Evolutionary conservation across 495 filamentous ascomycete genomes (phyloP).

Genomic region (Neurospora sp.): DNA sequence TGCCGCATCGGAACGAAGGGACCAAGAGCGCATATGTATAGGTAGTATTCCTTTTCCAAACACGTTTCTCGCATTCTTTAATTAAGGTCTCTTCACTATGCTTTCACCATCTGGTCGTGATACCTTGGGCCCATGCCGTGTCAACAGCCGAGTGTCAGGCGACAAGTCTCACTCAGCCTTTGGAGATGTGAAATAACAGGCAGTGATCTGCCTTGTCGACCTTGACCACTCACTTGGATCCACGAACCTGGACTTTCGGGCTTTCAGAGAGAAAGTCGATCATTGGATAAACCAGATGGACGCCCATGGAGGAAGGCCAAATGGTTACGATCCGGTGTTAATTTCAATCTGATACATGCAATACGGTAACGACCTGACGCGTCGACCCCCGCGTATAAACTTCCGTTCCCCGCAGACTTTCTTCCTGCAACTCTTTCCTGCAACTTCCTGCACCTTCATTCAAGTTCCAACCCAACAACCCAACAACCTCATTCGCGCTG

Average conservation of each 20-base stretch:
- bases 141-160: not conserved
- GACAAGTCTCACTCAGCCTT: not conserved
- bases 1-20: not conserved
- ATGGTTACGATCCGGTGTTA: not conserved
- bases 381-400: not conserved
- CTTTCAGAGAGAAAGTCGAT: not conserved
- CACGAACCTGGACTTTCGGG: not conserved
- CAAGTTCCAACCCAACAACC: not conserved
- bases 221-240: not conserved
- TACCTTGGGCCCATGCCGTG: not conserved
- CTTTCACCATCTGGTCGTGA: not conserved
- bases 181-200: not conserved
- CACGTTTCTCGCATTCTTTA: not conserved
- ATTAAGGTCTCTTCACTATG: not conserved
- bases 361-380: not conserved
- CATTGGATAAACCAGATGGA: not conserved
- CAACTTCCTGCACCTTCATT: not conserved
- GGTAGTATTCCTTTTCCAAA: not conserved
- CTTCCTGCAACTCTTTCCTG: not conserved
- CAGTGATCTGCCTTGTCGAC: not conserved
- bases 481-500: not conserved
- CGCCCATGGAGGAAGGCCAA: not conserved
- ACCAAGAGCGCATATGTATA: not conserved
- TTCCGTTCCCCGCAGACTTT: not conserved
- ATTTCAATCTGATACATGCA: not conserved